A percentile compares a stretch with the other conserved stretches of the same genome.
These are phyloP conservation scores for Scheffersomyces lignosus DNA, from an alignment of 805 yeast species.

Conservation along the genomic window DNA sequence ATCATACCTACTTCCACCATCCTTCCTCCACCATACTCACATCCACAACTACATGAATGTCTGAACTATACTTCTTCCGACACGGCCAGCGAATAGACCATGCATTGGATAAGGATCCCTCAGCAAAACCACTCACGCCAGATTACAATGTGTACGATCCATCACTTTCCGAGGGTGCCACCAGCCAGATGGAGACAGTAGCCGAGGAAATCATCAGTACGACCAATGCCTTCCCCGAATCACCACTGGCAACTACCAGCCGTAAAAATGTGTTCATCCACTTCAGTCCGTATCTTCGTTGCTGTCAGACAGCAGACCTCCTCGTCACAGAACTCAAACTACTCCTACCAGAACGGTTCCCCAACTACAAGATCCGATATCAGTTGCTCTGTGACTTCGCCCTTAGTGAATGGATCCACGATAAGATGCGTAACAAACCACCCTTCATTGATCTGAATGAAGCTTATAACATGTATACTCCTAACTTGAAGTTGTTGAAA, in stretches of 20 bases:
- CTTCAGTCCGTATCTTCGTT: slow-evolving; percentile 43
- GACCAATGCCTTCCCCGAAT: slow-evolving; percentile 24
- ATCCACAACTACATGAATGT: slow-evolving; percentile 8
- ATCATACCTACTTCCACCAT: no score
- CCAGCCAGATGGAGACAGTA: slow-evolving; percentile 24
- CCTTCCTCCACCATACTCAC: no score
- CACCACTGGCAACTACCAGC: slow-evolving; percentile 8
- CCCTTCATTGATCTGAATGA: slow-evolving; percentile 44
- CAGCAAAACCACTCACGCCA: slow-evolving; percentile 24
- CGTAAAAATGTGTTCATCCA: slow-evolving; percentile 39
- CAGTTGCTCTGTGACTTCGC: slow-evolving; percentile 47
- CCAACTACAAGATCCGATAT: slow-evolving; percentile 32
- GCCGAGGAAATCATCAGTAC: slow-evolving; percentile 27
- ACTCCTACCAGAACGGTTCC: slow-evolving; percentile 20
- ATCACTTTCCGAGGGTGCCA: slow-evolving; percentile 30
- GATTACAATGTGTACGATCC: slow-evolving; percentile 39
- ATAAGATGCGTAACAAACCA: slow-evolving; percentile 41
- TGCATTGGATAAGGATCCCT: slow-evolving; percentile 22
- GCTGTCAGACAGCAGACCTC: slow-evolving; percentile 45
- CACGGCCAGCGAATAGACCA: slow-evolving; percentile 45
- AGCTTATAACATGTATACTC: slow-evolving; percentile 47
- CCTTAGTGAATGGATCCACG: slow-evolving; percentile 47
- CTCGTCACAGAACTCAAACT: slow-evolving; percentile 29
- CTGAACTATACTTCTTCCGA: slow-evolving; percentile 44
- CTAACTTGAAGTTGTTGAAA: slow-evolving; percentile 36